Conservation (phyloP, 257 asterid genomes). For the Solanum raphanifolium region DNA sequence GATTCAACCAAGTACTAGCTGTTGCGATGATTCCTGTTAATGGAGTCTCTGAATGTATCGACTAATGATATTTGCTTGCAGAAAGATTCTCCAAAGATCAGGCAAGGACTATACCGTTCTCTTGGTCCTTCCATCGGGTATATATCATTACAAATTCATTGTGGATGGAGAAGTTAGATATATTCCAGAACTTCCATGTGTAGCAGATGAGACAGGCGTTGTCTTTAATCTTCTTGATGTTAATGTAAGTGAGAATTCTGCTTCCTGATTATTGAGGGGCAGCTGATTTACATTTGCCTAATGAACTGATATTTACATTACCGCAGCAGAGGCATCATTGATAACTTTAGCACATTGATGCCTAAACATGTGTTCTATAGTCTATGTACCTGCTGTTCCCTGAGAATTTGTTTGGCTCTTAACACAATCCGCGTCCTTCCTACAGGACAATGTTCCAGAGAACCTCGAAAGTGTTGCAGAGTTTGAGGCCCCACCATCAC, state of each 20-base stretch:
- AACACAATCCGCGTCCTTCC: not conserved
- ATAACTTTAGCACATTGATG: not conserved
- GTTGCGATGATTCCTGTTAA: not conserved
- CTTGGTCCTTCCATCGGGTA: conserved; percentile 73
- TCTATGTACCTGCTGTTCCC: not conserved
- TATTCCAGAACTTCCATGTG: conserved; percentile 72
- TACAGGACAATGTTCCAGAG: conserved; percentile 66
- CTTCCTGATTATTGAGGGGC: not conserved
- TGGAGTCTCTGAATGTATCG: not conserved
- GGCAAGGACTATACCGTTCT: conserved; percentile 83
- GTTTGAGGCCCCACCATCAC: conserved; percentile 86
- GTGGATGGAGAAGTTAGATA: conserved; percentile 71
- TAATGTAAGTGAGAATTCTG: conserved; percentile 38
- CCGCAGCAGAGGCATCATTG: not conserved
- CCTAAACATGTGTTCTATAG: not conserved
- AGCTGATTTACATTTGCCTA: not conserved
- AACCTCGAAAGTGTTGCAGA: conserved; percentile 68
- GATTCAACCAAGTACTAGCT: not conserved
- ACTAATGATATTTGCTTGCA: conserved; percentile 21
- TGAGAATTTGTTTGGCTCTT: not conserved
- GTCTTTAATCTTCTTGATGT: conserved; percentile 78
- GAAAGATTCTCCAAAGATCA: conserved; percentile 69
- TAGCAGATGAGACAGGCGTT: conserved; percentile 50
- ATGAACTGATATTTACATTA: not conserved
- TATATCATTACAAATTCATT: conserved; percentile 63